These are phyloP conservation scores for Spathaspora gorwiae DNA, from an alignment of 805 yeast species.

Conservation along the genomic window DNA sequence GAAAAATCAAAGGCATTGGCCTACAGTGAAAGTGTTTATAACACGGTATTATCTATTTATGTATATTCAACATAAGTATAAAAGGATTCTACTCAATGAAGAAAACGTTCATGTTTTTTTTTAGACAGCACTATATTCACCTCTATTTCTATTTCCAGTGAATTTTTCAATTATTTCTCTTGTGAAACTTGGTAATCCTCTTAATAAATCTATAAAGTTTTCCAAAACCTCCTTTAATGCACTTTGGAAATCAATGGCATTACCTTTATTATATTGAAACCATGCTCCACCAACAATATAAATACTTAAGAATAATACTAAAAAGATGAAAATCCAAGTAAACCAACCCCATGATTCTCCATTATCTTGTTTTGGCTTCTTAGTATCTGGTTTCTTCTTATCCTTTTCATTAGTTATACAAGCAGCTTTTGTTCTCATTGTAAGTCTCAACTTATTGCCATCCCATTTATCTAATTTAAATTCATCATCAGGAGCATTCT, in stretches of 20 bases:
- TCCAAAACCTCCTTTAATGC: conserved; percentile 71
- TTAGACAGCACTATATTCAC: conserved; percentile 92
- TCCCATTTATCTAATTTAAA: conserved; percentile 35
- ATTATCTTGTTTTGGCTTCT: conserved; percentile 12
- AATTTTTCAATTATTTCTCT: conserved; percentile 66
- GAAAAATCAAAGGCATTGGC: too few relatives aligned
- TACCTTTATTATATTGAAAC: conserved; percentile 69
- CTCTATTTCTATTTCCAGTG: conserved; percentile 60
- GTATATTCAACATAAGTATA: too few relatives aligned
- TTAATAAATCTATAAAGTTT: conserved; percentile 51
- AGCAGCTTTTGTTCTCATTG: conserved; percentile 34
- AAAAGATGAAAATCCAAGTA: conserved; percentile 72
- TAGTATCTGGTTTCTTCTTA: conserved; percentile 17
- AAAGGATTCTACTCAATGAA: too few relatives aligned
- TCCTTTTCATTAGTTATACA: conserved; percentile 33
- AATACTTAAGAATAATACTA: conserved; percentile 64
- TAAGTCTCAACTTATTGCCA: conserved; percentile 22
- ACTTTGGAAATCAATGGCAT: conserved; percentile 66
- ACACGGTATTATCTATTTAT: too few relatives aligned
- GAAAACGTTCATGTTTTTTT: background rate
- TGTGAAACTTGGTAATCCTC: conserved; percentile 60
- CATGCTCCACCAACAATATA: conserved; percentile 74
- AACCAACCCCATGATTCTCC: conserved; percentile 74
- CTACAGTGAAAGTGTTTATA: too few relatives aligned
- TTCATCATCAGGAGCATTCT: conserved; percentile 15